phyloP scores from a whole-genome alignment of 495 filamentous ascomycete genomes.

The Tuber indicum region DNA sequence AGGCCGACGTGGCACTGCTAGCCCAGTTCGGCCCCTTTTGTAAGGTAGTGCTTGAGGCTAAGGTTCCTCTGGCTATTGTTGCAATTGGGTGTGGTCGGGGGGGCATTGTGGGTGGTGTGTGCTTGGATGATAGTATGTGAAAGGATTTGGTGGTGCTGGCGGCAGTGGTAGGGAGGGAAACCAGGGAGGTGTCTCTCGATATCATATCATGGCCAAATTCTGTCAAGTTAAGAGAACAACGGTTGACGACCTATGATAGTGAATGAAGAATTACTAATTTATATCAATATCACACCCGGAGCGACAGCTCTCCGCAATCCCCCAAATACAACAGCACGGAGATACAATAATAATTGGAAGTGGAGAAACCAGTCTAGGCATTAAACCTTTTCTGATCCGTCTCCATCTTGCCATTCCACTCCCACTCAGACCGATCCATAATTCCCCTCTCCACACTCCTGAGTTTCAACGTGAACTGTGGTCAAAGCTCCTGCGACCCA shows the following conservation, averaged over 20 bases:
- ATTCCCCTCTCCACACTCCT: conserved; percentile 87
- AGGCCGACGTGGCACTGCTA: conserved; percentile 58
- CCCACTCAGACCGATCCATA: conserved; percentile 64
- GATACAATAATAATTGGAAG: not conserved
- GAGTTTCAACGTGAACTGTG: conserved; percentile 78
- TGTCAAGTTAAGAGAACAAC: not conserved
- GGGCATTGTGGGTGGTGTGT: not conserved
- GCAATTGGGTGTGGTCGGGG: not conserved
- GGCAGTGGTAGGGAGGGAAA: conserved; percentile 1
- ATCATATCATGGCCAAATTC: not conserved
- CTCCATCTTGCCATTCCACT: conserved; percentile 91
- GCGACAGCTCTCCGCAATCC: not conserved
- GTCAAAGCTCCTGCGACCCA: conserved; percentile 79
- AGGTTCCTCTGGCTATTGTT: not conserved
- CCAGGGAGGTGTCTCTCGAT: not conserved
- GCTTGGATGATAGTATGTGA: not conserved
- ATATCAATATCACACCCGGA: not conserved
- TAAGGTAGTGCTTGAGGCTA: not conserved
- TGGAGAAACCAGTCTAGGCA: conserved; percentile 49
- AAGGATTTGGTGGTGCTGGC: not conserved
- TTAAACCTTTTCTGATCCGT: conserved; percentile 89
- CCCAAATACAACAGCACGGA: not conserved
- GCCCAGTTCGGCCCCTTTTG: not conserved
- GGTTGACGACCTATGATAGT: not conserved
- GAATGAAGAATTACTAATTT: not conserved